Percentiles rank a stretch among this genome's conserved stretches.
These are phyloP conservation scores for Nothophaeocryptopus gaeumannii DNA, from an alignment of 2,329 filamentous ascomycete genomes.

Conservation along the genomic window DNA sequence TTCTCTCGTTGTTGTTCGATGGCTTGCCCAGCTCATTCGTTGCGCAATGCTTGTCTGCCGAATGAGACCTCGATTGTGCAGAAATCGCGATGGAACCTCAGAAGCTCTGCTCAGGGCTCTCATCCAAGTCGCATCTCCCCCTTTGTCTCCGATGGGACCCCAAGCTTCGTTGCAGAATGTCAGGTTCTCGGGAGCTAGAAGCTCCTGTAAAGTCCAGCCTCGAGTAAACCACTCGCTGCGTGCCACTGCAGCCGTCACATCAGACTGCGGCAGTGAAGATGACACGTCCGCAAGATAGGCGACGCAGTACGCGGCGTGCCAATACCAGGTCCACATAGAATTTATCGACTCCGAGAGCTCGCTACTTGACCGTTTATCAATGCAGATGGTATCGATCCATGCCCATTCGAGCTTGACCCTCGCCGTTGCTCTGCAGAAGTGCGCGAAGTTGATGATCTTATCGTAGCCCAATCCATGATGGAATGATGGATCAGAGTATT, in stretches of 20 bases:
- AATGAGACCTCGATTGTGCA: not conserved
- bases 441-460: not conserved
- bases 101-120: not conserved
- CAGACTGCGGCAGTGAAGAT: not conserved
- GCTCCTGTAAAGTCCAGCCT: conserved; percentile 19
- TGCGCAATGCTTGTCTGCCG: not conserved
- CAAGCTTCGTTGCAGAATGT: conserved; percentile 12
- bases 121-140: not conserved
- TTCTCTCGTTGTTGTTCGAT: conserved; percentile 9
- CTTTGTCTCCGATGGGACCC: conserved; percentile 1
- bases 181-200: conserved; percentile 13
- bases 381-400: conserved; percentile 24
- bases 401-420: not conserved
- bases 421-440: not conserved
- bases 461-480: not conserved
- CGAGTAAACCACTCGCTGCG: conserved; percentile 4
- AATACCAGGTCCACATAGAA: conserved; percentile 16
- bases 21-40: conserved; percentile 16
- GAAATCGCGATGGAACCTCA: not conserved
- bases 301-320: conserved; percentile 2
- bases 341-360: conserved; percentile 21
- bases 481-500: not conserved
- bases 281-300: conserved; percentile 1
- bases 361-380: conserved; percentile 16
- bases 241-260: not conserved